Evolutionary conservation across 2,329 filamentous ascomycete genomes (phyloP), one percentile per base, ranked within the genome.

Genomic region (Colletotrichum phormii): DNA sequence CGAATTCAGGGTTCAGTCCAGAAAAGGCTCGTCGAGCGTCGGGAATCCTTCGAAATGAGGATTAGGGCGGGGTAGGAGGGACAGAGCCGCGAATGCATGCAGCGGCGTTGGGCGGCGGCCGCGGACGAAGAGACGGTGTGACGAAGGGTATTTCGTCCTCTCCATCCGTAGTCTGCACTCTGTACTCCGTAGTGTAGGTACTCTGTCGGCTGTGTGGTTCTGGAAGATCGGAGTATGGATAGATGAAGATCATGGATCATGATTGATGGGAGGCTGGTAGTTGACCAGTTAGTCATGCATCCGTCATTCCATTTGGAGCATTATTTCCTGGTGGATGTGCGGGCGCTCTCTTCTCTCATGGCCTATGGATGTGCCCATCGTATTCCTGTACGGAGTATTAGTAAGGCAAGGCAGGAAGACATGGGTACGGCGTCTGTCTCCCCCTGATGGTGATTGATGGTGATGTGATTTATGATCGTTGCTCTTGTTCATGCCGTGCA

Each of bases 41-140:
- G 59, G 57, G n/a, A 64, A 64, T 59, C 37, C 13, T 69, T 42
- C 65, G 12, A 62, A 72, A 60, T 33, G 64, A 63, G 65, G 65
- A 69, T 53, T 69, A 69, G 65, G 69, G 69, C 65, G 65, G 65
- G 58, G 58, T 68, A 64, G 33, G n/a, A n/a, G 49, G 22, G 31
- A 59, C 59, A 72, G 69, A 72, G 65, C 69, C 65, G 69, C 69
- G 64, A 64, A 31, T 53, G 49, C 46, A 13, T 49, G 35, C 29
- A 24, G 8, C 54, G 15, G 42, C 8, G 24, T 37, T 57, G 49
- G 62, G 51, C 33, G 49, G 66, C 62, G 58, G 69, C 15, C 59
- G 26, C 42, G 42, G 59, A 51, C 6, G 58, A 63, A 69, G 18
- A 69, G 69, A 72, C 65, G 64, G 64, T 72, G 69, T 69, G 42